phyloP scores from a whole-genome alignment of 352 stramenopile species.

The Phytophthora europaea region DNA sequence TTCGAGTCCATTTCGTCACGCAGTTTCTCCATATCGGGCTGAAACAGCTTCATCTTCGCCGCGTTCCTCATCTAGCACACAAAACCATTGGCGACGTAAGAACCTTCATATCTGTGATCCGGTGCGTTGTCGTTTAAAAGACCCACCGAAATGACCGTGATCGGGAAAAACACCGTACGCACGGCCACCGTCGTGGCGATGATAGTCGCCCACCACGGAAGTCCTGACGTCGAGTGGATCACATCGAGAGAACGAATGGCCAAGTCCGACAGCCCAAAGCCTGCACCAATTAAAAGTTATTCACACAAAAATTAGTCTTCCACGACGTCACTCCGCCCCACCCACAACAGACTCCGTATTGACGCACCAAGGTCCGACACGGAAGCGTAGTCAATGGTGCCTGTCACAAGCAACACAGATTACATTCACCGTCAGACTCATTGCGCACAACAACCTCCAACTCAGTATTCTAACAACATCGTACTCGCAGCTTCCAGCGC shows the following conservation, averaged over 20 bases:
- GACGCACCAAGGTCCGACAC: constrained; percentile 61
- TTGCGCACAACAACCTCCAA: constrained; percentile 3
- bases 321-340: neutral
- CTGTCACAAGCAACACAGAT: constrained; percentile 25
- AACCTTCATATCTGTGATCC: neutral
- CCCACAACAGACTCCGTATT: no score
- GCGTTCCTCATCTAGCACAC: constrained; percentile 77
- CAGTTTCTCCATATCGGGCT: constrained; percentile 88
- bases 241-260: constrained; percentile 79
- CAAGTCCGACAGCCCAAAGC: constrained; percentile 77
- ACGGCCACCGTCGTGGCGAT: constrained; percentile 84
- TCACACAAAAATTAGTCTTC: constrained; percentile 16
- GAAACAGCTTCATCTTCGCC: constrained; percentile 86
- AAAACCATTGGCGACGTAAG: neutral
- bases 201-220: constrained; percentile 92
- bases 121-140: neutral
- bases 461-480: neutral
- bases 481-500: constrained; percentile 55
- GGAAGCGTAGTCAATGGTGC: constrained; percentile 59
- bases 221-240: constrained; percentile 81
- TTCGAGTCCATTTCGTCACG: constrained; percentile 71
- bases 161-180: constrained; percentile 76
- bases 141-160: constrained; percentile 84
- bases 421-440: constrained; percentile 17
- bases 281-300: constrained; percentile 14